These are phyloP conservation scores for Arthroderma sp. DNA, from an alignment of 2,329 filamentous ascomycete genomes.

Conservation along the genomic window DNA sequence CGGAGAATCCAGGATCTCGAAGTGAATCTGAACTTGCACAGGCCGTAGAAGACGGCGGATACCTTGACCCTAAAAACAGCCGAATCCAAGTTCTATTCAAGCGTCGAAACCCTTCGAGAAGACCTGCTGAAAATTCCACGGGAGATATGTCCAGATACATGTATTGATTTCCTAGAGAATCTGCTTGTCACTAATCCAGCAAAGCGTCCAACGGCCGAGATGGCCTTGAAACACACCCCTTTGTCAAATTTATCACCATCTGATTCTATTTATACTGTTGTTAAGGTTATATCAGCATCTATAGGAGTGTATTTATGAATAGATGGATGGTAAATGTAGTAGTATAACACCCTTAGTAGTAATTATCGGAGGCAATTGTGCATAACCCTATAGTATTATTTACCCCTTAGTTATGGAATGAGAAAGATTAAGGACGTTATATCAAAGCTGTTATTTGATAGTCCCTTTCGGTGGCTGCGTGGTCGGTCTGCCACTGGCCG, in stretches of 20 bases:
- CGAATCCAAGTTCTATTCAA: background rate
- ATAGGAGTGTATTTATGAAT: too few relatives aligned
- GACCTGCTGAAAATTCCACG: background rate
- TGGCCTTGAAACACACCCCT: background rate
- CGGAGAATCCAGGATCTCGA: background rate
- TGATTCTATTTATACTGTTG: too few relatives aligned
- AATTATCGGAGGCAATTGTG: too few relatives aligned
- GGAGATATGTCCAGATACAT: background rate
- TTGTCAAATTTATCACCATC: background rate
- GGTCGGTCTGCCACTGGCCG: background rate
- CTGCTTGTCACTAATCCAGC: background rate
- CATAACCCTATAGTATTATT: too few relatives aligned
- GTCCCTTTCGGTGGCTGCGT: too few relatives aligned
- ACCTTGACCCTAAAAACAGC: background rate
- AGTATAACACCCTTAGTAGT: too few relatives aligned
- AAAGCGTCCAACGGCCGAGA: background rate
- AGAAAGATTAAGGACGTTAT: too few relatives aligned
- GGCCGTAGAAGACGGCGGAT: background rate
- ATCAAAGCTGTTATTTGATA: too few relatives aligned
- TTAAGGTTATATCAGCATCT: too few relatives aligned
- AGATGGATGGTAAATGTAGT: too few relatives aligned
- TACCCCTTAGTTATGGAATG: too few relatives aligned
- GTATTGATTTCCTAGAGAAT: background rate
- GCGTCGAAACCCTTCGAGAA: background rate
- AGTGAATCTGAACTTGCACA: background rate